Percentiles rank a stretch among this genome's conserved stretches.
Conservation (phyloP, 768 basidiomycete species). For the Sutorius australiensis region DNA sequence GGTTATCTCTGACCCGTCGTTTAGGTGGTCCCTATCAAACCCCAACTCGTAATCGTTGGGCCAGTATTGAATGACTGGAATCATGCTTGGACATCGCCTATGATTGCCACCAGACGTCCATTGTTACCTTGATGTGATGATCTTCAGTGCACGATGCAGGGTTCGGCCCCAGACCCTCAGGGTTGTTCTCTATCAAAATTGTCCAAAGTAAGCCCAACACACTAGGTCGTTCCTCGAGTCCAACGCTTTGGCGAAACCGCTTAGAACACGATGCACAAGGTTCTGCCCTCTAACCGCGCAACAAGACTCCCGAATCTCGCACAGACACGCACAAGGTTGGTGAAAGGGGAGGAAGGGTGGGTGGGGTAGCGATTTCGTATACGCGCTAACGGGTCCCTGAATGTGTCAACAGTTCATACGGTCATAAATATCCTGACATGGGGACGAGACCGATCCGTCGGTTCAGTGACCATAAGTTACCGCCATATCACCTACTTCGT, state of each 20-base stretch:
- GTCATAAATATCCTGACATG: conserved; percentile 13
- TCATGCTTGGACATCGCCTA: neutral
- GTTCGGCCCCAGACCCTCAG: conserved; percentile 4
- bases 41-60: neutral
- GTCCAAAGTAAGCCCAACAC: conserved; percentile 1
- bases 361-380: conserved; percentile 13
- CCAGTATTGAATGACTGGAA: neutral
- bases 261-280: conserved; percentile 1
- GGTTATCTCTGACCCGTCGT: conserved; percentile 2
- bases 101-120: too few relatives aligned
- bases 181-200: neutral
- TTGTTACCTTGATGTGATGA: neutral
- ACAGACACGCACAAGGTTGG: neutral
- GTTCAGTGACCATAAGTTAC: conserved; percentile 13
- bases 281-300: conserved; percentile 17
- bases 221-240: neutral
- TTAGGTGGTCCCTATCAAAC: neutral
- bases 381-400: conserved; percentile 7
- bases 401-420: conserved; percentile 18
- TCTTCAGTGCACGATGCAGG: neutral
- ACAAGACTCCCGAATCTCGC: neutral
- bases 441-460: conserved; percentile 1
- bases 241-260: conserved; percentile 3
- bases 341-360: neutral
- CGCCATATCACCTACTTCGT: conserved; percentile 19